Conservation (phyloP, 257 asterid genomes). For the Scutellaria baicalensis region DNA sequence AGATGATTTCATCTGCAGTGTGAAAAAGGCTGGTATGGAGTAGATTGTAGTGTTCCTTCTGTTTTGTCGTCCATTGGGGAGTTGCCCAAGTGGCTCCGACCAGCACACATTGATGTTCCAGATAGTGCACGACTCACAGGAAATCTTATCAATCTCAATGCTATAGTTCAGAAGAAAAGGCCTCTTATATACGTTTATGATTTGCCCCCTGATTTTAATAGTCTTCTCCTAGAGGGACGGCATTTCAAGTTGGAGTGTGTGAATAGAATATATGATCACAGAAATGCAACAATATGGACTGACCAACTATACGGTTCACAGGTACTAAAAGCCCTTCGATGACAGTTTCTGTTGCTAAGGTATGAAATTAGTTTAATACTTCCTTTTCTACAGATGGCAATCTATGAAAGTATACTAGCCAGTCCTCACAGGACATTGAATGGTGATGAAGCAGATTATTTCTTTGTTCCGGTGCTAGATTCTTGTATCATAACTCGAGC, state of each 20-base stretch:
- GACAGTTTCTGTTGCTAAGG: neutral
- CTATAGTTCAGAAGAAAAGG: constrained; percentile 64
- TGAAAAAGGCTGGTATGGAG: constrained; percentile 84
- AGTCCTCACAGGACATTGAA: constrained; percentile 84
- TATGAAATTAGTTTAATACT: constrained; percentile 4
- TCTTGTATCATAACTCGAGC: constrained; percentile 91
- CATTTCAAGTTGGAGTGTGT: constrained; percentile 83
- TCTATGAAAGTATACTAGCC: constrained; percentile 79
- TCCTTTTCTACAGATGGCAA: constrained; percentile 61
- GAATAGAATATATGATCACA: constrained; percentile 74
- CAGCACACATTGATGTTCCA: constrained; percentile 57
- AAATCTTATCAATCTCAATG: constrained; percentile 39
- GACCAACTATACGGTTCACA: constrained; percentile 91
- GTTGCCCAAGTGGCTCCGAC: constrained; percentile 94
- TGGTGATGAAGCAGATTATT: constrained; percentile 93
- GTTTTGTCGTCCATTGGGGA: constrained; percentile 55
- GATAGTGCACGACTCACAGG: constrained; percentile 31
- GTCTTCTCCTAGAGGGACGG: constrained; percentile 93
- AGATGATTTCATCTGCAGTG: constrained; percentile 45
- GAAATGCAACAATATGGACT: constrained; percentile 86
- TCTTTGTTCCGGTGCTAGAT: constrained; percentile 95
- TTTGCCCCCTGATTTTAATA: constrained; percentile 83
- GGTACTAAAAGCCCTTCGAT: constrained; percentile 34
- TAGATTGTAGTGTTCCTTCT: constrained; percentile 89
- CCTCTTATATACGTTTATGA: constrained; percentile 92